Evolutionary conservation across 495 filamentous ascomycete genomes (phyloP), one percentile per base, ranked within the genome.

Genomic region (Halenospora varia): DNA sequence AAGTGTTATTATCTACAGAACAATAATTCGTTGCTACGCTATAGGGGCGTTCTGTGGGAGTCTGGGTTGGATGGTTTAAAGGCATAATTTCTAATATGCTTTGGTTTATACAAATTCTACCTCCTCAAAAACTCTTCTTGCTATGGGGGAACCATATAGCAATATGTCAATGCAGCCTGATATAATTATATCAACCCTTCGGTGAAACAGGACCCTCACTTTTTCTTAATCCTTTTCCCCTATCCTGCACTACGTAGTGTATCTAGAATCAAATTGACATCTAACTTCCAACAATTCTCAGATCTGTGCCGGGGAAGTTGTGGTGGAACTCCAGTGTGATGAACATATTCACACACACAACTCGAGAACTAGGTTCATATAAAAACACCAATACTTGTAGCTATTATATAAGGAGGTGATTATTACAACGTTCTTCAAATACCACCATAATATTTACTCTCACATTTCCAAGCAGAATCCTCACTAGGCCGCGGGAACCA

Each of bases 401-500:
- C 29, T 35, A 35, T 13, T 35, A 35, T 35, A 35, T 35, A 35
- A 35, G 29, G 29, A 35, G 29, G 6, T 35, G 29, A 13, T 35
- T 35, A 35, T 35, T 35, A 13, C 29, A 6, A 35, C 6, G 29
- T 35, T 35, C 13, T 35, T 35, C 29, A 35, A 35, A 35, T 35
- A 4, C 29, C 29, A 35, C 29, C 13, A 35, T 35, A 35, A 35
- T 35, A 35, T 19, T 48, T 19, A 22, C 19, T 48, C 19, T 22
- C 46, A 48, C 8, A 22, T 48, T 48, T 48, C 46, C 46, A 48
- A 48, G 10, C 20, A 48, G 46, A 22, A 48, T 48, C 20, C 17
- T 35, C 25, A 17, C 49, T 51, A n/a, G 24, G 24, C 49, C 2
- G 23, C 13, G 17, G 22, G 24, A 18, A 51, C 24, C 11, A 51